Base-by-base conservation (phyloP, 2,329 filamentous ascomycete genomes). In the Calonectria leucothoes region DNA sequence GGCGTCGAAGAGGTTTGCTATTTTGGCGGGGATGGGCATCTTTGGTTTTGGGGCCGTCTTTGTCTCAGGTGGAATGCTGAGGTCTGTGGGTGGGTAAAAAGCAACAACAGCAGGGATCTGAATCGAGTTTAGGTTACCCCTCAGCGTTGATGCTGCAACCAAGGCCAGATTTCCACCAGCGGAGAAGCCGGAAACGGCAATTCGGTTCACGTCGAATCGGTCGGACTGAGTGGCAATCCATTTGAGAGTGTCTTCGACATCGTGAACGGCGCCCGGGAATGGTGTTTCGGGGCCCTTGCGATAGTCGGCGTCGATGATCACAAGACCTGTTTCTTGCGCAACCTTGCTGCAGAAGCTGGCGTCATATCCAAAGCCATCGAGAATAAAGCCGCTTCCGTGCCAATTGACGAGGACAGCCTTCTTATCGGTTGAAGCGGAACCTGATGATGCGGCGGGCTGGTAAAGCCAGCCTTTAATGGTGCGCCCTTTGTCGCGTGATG, bases 341-440 rank as follows among this genome's bases (percentile, higher is more conserved):
- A 74, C 25, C 11, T n/a, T 51, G n/a, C 57, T 67, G n/a, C 72
- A 74, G 49, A 67, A 74, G n/a, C 15, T 37, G 17, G 37, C 49
- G 23, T 74, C 69, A 17, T 17, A 42, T 4, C 69, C 64, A 31
- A 71, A 57, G 17, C 17, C 27, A 6, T 48, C 25, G 6, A 74
- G n/a, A 23, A 71, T 65, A 31, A 74, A 74, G 25, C 72, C 72
- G 35, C 72, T 74, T 20, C 72, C 72, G 20, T 74, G 72, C 72
- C 72, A 74, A 20, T 74, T 74, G 64, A 74, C 45, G 11, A 74
- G 35, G 10, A 74, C 33, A 6, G 69, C 59, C 39, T 48, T 74
- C 35, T 72, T 68, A 7, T 10, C 23, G 14, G 25, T 37, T 7
- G 49, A 39, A 6, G 29, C 2, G 1, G 37, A 23, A 27, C 11